Percentiles rank a stretch among this genome's conserved stretches.
Conservation (phyloP, 345 rosid genomes). For the Pugionium dolabratum region DNA sequence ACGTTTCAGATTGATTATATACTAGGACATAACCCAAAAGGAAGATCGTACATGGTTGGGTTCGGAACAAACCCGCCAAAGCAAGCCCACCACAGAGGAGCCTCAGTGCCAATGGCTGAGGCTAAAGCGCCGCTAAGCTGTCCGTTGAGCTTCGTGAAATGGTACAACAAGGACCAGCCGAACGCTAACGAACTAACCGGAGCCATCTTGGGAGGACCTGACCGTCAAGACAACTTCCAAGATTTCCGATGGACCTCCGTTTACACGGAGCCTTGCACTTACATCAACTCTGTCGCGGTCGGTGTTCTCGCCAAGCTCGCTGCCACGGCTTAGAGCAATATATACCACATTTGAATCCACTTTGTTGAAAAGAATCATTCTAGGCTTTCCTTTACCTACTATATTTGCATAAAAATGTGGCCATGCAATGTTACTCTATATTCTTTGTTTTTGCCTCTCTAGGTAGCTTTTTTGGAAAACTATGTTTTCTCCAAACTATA, state of each 20-base stretch:
- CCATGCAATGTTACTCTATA: constrained; percentile 29
- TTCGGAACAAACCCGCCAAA: constrained; percentile 75
- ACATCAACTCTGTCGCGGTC: constrained; percentile 67
- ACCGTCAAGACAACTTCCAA: constrained; percentile 57
- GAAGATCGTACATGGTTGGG: constrained; percentile 91
- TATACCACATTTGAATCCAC: not conserved
- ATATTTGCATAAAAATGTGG: constrained; percentile 20
- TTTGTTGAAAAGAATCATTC: not conserved
- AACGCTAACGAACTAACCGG: constrained; percentile 85
- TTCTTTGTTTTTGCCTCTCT: not conserved
- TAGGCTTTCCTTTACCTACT: constrained; percentile 19
- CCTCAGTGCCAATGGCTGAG: constrained; percentile 52
- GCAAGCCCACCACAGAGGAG: constrained; percentile 88
- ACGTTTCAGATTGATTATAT: constrained; percentile 75
- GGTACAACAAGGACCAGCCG: constrained; percentile 50
- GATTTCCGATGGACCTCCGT: constrained; percentile 66
- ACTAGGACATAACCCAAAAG: constrained; percentile 70
- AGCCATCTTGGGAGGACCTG: constrained; percentile 90
- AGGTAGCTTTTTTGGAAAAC: constrained; percentile 28
- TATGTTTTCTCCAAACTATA: constrained; percentile 3
- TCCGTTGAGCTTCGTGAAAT: constrained; percentile 64
- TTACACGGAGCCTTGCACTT: constrained; percentile 90
- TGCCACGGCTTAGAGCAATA: constrained; percentile 18
- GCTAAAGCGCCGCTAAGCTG: constrained; percentile 43
- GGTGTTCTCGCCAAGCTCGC: constrained; percentile 83